Conservation (phyloP, 2,329 filamentous ascomycete genomes). For the Fusarium fracticaudum region DNA sequence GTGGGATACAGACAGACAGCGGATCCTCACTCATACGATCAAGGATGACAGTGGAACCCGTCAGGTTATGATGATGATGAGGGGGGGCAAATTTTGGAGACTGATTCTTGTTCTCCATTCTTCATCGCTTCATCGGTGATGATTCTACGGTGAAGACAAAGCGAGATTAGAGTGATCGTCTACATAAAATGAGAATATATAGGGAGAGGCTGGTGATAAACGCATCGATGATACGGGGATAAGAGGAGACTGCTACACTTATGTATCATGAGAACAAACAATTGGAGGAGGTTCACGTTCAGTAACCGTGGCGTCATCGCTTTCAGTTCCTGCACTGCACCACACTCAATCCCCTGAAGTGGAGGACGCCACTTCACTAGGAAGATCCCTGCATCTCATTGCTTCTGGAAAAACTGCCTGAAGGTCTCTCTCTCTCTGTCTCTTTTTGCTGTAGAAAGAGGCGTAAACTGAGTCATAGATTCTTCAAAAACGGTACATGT, state of each 20-base stretch:
- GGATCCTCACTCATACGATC: conserved; percentile 28
- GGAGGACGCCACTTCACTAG: not conserved
- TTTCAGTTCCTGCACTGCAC: conserved; percentile 9
- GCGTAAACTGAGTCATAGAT: not conserved
- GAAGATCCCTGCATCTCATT: not conserved
- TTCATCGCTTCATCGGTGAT: not conserved
- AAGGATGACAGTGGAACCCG: conserved; percentile 20
- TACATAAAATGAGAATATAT: not conserved
- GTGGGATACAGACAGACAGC: not conserved
- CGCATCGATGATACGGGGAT: not conserved
- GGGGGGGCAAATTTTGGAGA: conserved; percentile 14
- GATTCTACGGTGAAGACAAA: not conserved
- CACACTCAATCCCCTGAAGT: conserved; percentile 5
- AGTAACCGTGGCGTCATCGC: conserved; percentile 13
- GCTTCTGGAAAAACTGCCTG: conserved; percentile 17
- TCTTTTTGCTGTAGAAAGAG: not conserved
- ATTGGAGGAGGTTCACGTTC: not conserved
- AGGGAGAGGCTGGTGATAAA: not conserved
- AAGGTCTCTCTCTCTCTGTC: not conserved
- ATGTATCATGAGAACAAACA: not conserved
- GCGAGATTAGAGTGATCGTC: not conserved
- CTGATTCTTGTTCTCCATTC: not conserved
- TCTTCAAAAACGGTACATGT: not conserved
- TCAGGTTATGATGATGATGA: conserved; percentile 17
- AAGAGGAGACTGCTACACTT: not conserved